A percentile compares a stretch with the other conserved stretches of the same genome.
These are phyloP conservation scores for Sphagnum fallax DNA, from an alignment of 228 moss, liverwort and hornwort species.

Conservation along the genomic window DNA sequence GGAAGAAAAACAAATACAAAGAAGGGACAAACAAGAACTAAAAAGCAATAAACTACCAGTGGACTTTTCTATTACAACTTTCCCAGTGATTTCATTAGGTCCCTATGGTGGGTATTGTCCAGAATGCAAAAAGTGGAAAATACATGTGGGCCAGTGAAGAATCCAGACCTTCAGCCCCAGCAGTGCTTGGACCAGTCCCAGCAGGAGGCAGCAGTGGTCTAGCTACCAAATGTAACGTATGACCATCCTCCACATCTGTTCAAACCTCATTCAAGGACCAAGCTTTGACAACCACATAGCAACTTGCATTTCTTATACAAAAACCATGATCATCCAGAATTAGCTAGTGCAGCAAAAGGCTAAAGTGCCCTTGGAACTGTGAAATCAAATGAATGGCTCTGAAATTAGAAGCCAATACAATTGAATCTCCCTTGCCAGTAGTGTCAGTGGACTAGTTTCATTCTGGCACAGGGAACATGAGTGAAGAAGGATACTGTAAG, in stretches of 20 bases:
- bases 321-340: background rate
- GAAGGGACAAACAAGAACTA: no score
- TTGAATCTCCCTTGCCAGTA: no score
- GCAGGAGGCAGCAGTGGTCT: conserved; percentile 74
- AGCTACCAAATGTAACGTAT: conserved; percentile 91
- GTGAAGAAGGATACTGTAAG: conserved; percentile 79
- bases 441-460: no score
- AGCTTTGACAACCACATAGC: background rate
- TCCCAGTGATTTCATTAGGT: no score
- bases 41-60: no score
- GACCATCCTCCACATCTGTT: conserved; percentile 97
- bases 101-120: no score
- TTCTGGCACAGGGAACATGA: background rate
- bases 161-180: conserved; percentile 28
- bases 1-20: no score
- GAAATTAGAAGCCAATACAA: no score
- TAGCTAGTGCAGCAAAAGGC: no score
- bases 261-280: conserved; percentile 24
- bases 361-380: background rate
- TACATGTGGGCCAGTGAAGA: no score
- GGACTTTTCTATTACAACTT: no score
- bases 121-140: no score
- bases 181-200: conserved; percentile 37
- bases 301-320: background rate
- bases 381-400: background rate